Percentiles rank a stretch among this genome's conserved stretches.
phyloP scores from a whole-genome alignment of 192 early-diverging fungal genomes.

The Coemansia sp. region DNA sequence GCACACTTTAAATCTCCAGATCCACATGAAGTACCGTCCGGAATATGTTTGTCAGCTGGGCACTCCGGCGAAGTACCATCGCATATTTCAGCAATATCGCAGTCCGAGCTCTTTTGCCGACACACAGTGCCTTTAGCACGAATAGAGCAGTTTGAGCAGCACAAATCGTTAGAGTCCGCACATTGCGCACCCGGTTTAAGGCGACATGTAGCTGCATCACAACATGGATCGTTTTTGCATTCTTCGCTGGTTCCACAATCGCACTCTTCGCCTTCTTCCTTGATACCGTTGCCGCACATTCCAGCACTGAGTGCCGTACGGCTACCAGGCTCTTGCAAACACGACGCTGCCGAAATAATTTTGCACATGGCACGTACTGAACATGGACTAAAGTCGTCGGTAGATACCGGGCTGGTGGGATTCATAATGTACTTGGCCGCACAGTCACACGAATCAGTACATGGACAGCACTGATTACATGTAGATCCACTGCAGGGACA shows the following conservation, averaged over 20 bases:
- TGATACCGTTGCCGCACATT: constrained; percentile 95
- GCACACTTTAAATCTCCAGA: constrained; percentile 56
- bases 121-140: constrained; percentile 61
- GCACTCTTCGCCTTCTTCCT: constrained; percentile 86
- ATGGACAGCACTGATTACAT: constrained; percentile 69
- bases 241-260: constrained; percentile 75
- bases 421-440: constrained; percentile 70
- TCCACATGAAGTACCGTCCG: constrained; percentile 70
- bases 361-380: constrained; percentile 60
- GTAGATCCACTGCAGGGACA: constrained; percentile 58
- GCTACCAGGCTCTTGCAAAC: constrained; percentile 49
- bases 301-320: constrained; percentile 49
- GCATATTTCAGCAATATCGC: constrained; percentile 79
- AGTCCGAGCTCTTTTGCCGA: constrained; percentile 69
- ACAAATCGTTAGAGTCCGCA: constrained; percentile 78
- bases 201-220: constrained; percentile 76
- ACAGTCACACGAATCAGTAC: constrained; percentile 65
- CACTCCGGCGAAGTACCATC: constrained; percentile 69
- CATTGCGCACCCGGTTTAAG: constrained; percentile 73
- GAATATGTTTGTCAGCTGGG: constrained; percentile 63
- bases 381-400: constrained; percentile 68
- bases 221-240: constrained; percentile 79
- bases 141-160: constrained; percentile 73
- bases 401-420: constrained; percentile 62
- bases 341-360: constrained; percentile 25